Conservation (phyloP, 2,329 filamentous ascomycete genomes). For the Talaromyces atroroseus region DNA sequence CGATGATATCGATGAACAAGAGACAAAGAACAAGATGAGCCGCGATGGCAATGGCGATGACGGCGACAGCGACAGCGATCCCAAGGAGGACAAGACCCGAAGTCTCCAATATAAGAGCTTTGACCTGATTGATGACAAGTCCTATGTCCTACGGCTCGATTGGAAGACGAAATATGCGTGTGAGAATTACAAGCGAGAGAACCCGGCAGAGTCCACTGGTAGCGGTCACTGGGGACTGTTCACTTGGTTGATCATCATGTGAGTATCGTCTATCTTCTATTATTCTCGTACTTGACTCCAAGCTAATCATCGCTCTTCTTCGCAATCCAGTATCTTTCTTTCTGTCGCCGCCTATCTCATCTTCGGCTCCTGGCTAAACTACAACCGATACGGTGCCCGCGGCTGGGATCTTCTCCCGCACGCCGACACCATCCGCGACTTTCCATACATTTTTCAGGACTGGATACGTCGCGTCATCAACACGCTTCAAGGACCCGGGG, state of each 20-base stretch:
- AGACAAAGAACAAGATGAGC: conserved; percentile 5
- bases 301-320: conserved; percentile 13
- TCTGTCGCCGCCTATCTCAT: conserved; percentile 84
- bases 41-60: conserved; percentile 22
- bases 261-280: conserved; percentile 38
- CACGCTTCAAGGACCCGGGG: conserved; percentile 73
- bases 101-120: conserved; percentile 76
- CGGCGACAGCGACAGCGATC: conserved; percentile 11
- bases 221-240: conserved; percentile 83
- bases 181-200: conserved; percentile 51
- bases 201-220: conserved; percentile 34
- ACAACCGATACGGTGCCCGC: conserved; percentile 89
- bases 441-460: conserved; percentile 89
- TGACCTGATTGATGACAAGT: conserved; percentile 50
- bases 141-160: conserved; percentile 64
- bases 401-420: conserved; percentile 95
- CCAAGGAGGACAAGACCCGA: conserved; percentile 1
- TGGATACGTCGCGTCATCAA: conserved; percentile 74
- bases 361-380: conserved; percentile 98
- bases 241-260: conserved; percentile 95
- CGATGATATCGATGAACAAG: conserved; percentile 22
- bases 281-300: background rate
- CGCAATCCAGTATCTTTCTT: conserved; percentile 65
- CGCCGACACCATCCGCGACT: conserved; percentile 82
- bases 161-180: conserved; percentile 90